These are phyloP conservation scores for Aspergillus sparsus DNA, from an alignment of 495 filamentous ascomycete species.

Conservation along the genomic window DNA sequence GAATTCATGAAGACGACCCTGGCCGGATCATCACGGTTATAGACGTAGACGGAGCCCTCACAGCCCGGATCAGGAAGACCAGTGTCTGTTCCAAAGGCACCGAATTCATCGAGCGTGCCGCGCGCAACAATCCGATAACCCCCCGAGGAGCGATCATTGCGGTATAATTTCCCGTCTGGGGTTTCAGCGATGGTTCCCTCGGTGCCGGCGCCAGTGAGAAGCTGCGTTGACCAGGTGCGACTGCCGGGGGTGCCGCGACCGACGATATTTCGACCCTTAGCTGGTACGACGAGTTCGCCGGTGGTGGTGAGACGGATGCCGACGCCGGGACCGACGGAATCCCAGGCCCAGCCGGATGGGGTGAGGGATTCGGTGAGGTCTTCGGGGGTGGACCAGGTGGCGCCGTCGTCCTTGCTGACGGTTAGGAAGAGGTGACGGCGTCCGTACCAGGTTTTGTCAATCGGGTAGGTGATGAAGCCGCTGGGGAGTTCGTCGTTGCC, in stretches of 20 bases:
- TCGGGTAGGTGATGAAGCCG: neutral
- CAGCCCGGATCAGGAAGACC: constrained; percentile 12
- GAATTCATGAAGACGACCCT: constrained; percentile 13
- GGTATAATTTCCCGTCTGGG: constrained; percentile 7
- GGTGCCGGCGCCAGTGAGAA: constrained; percentile 6
- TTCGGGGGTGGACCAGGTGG: constrained; percentile 6
- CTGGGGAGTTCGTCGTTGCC: constrained; percentile 2
- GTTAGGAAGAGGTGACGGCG: constrained; percentile 12
- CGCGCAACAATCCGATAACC: constrained; percentile 12
- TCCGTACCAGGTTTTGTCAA: constrained; percentile 9
- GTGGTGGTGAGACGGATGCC: constrained; percentile 5
- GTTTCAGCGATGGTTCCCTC: constrained; percentile 12
- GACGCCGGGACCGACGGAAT: constrained; percentile 2
- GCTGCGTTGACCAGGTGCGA: constrained; percentile 5
- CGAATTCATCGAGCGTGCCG: constrained; percentile 7
- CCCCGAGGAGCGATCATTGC: constrained; percentile 4
- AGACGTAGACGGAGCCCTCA: constrained; percentile 3
- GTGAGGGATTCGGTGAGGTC: constrained; percentile 5
- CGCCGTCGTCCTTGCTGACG: constrained; percentile 8
- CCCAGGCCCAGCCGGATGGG: neutral
- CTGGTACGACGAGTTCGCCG: constrained; percentile 10
- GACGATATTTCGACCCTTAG: constrained; percentile 10
- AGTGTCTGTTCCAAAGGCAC: constrained; percentile 3
- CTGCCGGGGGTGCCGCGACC: constrained; percentile 9
- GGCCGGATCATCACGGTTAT: constrained; percentile 5